Evolutionary conservation across 2,329 filamentous ascomycete species (phyloP).

Genomic region (Botrytis tulipae): DNA sequence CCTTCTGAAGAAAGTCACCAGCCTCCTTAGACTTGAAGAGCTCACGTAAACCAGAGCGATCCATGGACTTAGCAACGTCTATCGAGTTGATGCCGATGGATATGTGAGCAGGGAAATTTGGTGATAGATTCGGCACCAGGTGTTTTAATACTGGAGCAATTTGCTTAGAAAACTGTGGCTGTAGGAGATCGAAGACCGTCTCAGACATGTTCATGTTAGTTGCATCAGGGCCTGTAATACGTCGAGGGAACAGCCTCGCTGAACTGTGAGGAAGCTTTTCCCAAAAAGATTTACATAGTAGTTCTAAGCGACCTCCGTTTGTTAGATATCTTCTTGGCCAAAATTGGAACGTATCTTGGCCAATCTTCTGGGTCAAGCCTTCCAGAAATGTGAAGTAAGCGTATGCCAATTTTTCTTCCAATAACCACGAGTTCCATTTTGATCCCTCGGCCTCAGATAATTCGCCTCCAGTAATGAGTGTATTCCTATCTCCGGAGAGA

Average conservation of each 20-base stretch:
- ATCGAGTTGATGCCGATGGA: constrained; percentile 19
- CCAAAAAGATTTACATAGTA: constrained; percentile 31
- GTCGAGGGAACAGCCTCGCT: constrained; percentile 28
- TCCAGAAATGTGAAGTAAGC: constrained; percentile 34
- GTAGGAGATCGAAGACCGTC: constrained; percentile 33
- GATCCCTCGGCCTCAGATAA: constrained; percentile 23
- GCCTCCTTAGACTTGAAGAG: constrained; percentile 25
- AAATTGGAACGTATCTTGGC: constrained; percentile 26
- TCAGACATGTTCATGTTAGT: constrained; percentile 24
- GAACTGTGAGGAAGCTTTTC: constrained; percentile 25
- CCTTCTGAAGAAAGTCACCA: constrained; percentile 15
- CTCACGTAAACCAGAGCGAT: constrained; percentile 23
- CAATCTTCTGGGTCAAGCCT: constrained; percentile 21
- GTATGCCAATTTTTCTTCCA: constrained; percentile 28
- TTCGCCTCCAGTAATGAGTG: constrained; percentile 29
- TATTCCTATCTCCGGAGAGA: constrained; percentile 36
- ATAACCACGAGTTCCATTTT: constrained; percentile 34
- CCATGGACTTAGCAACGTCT: constrained; percentile 23
- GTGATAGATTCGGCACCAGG: constrained; percentile 26
- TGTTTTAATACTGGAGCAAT: constrained; percentile 26
- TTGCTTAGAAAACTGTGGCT: constrained; percentile 16
- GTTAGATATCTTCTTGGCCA: constrained; percentile 29
- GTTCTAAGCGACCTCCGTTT: constrained; percentile 21
- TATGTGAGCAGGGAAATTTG: constrained; percentile 23
- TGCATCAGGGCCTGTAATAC: constrained; percentile 6